Base-by-base conservation (phyloP, 352 stramenopile genomes). In the Globisporangium takayamanum region DNA sequence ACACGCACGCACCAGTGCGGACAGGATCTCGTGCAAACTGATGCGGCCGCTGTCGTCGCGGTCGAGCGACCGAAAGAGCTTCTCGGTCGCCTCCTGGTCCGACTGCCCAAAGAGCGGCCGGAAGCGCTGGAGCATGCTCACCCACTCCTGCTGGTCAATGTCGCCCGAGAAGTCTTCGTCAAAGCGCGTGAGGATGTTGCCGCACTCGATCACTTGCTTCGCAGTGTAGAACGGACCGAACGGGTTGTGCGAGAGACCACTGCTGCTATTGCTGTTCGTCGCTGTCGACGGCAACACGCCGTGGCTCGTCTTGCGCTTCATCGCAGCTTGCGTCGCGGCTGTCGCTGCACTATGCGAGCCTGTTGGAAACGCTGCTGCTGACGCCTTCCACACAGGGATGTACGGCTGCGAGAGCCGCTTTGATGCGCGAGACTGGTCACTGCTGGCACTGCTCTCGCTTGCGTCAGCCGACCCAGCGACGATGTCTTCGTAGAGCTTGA, bases 161-260 rank as follows among this genome's bases (percentile, higher is more conserved):
- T 86, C 78, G 0, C 78, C 75, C 0, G 70, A 82, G 16, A 73
- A 74, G 53, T 88, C 78, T 22, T 80, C 68, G 57, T 88, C 78
- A 33, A 84, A 76, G 26, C 68, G 69, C 51, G 72, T 67, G 33
- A 88, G 57, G 20, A 70, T 61, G n/a, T 66, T 60, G 0, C 71
- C 76, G 53, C 86, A 80, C 20, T 86, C 72, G 36, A 86, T 66
- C 25, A 88, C 73, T 22, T 88, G 73, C 28, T 82, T 84, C 25
- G 73, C 49, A 0, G 72, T 78, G 60, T 88, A 88, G 45, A 76
- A 62, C 28, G 78, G 78, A n/a, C 75, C 75, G 22, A 85, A 88
- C 20, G 73, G 67, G 30, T 86, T 80, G 37, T 37, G 55, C 18
- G 41, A 28, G 61, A 62, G 33, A 10, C 12, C 30, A 46, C 14